phyloP scores from a whole-genome alignment of 2,329 filamentous ascomycete species.

The Curvularia spicifera region DNA sequence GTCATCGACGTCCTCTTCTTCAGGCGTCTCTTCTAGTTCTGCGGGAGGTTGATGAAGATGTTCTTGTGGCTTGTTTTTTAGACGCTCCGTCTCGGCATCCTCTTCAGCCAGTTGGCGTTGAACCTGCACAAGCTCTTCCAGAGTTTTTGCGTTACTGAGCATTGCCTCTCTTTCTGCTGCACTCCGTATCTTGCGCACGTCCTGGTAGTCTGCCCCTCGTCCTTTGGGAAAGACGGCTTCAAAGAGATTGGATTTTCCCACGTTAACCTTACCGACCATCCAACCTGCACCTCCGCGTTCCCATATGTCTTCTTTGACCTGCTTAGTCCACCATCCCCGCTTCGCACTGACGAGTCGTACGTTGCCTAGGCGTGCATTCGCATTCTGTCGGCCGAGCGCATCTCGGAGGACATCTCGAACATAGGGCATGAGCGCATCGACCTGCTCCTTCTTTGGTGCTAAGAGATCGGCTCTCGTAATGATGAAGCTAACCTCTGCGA shows the following conservation, averaged over 20 bases:
- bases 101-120: constrained; percentile 44
- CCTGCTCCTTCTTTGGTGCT: constrained; percentile 80
- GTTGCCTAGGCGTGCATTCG: constrained; percentile 83
- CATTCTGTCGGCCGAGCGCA: constrained; percentile 71
- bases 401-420: constrained; percentile 77
- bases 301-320: constrained; percentile 86
- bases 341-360: constrained; percentile 85
- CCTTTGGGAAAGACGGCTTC: constrained; percentile 84
- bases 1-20: constrained; percentile 40
- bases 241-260: constrained; percentile 93
- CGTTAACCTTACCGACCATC: constrained; percentile 98
- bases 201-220: constrained; percentile 47
- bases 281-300: constrained; percentile 83
- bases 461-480: constrained; percentile 88
- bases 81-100: constrained; percentile 38
- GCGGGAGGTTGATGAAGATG: constrained; percentile 31
- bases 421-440: constrained; percentile 86
- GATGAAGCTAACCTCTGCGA: constrained; percentile 85
- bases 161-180: constrained; percentile 44
- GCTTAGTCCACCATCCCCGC: constrained; percentile 87
- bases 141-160: constrained; percentile 34
- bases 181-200: constrained; percentile 44
- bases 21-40: constrained; percentile 25
- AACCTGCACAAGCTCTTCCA: constrained; percentile 34
- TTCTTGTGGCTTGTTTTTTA: constrained; percentile 25